A percentile compares a stretch with the other conserved stretches of the same genome.
Conservation (phyloP, 1,139 yeast genomes). For the Kodamaea ohmeri region DNA sequence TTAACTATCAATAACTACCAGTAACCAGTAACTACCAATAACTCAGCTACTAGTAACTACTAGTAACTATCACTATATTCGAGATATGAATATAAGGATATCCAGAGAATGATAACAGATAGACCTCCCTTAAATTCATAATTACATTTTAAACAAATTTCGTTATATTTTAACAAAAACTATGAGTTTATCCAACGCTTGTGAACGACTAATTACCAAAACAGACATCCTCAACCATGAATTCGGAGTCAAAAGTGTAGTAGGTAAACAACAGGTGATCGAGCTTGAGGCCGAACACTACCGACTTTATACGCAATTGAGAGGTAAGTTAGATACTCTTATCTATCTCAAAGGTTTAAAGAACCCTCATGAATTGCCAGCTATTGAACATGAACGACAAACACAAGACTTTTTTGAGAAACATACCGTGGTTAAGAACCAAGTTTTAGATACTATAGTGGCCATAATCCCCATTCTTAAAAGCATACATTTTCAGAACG, state of each 20-base stretch:
- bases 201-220: slow-evolving; percentile 21
- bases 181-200: slow-evolving; percentile 18
- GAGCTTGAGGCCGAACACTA: slow-evolving; percentile 18
- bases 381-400: neutral
- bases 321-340: slow-evolving; percentile 27
- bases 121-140: too few species aligned
- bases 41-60: too few species aligned
- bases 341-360: slow-evolving; percentile 28
- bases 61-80: too few species aligned
- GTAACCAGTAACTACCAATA: too few species aligned
- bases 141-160: neutral
- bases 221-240: slow-evolving; percentile 27
- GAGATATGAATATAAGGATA: too few species aligned
- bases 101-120: too few species aligned
- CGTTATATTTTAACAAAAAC: neutral
- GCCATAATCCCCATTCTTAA: slow-evolving; percentile 10
- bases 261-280: slow-evolving; percentile 13
- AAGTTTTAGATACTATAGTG: slow-evolving; percentile 6
- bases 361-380: slow-evolving; percentile 13
- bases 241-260: slow-evolving; percentile 21
- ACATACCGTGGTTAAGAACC: slow-evolving; percentile 8
- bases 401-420: slow-evolving; percentile 5
- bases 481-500: slow-evolving; percentile 10
- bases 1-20: neutral
- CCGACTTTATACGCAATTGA: slow-evolving; percentile 21